Evolutionary conservation across 345 rosid species (phyloP).

Genomic region (Punica granatum): DNA sequence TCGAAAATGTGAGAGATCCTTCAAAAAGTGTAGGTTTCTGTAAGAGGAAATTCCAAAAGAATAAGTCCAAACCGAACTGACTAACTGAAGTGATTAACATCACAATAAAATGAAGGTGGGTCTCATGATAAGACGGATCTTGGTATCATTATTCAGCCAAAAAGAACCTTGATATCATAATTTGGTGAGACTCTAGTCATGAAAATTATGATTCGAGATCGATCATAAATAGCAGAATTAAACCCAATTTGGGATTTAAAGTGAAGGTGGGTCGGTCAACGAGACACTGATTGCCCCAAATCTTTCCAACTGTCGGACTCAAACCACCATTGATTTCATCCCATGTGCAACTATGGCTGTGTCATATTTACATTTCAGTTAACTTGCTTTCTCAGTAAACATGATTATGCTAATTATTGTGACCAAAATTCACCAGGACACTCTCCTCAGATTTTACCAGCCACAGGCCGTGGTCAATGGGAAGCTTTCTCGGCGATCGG

Average conservation of each 20-base stretch:
- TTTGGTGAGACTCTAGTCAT: too few relatives aligned
- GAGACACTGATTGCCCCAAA: not conserved
- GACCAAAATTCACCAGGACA: conserved; percentile 24
- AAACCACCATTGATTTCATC: not conserved
- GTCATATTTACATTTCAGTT: too few relatives aligned
- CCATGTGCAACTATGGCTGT: conserved; percentile 4
- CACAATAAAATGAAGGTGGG: too few relatives aligned
- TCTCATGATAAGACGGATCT: too few relatives aligned
- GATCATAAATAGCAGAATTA: too few relatives aligned
- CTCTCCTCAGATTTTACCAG: conserved; percentile 48
- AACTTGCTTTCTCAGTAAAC: not conserved
- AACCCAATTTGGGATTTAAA: too few relatives aligned
- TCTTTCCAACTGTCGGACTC: not conserved
- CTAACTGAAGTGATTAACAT: not conserved
- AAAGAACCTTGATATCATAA: too few relatives aligned
- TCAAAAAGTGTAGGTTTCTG: too few relatives aligned
- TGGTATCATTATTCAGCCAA: too few relatives aligned
- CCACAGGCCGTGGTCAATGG: conserved; percentile 47
- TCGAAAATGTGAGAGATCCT: too few relatives aligned
- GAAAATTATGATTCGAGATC: too few relatives aligned
- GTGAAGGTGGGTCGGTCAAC: not conserved
- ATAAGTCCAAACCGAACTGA: not conserved
- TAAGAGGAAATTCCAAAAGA: too few relatives aligned
- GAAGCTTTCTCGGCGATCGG: conserved; percentile 55
- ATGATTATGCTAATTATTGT: not conserved